phyloP scores from a whole-genome alignment of 176 grass and related monocot species.

The Chloris gayana region DNA sequence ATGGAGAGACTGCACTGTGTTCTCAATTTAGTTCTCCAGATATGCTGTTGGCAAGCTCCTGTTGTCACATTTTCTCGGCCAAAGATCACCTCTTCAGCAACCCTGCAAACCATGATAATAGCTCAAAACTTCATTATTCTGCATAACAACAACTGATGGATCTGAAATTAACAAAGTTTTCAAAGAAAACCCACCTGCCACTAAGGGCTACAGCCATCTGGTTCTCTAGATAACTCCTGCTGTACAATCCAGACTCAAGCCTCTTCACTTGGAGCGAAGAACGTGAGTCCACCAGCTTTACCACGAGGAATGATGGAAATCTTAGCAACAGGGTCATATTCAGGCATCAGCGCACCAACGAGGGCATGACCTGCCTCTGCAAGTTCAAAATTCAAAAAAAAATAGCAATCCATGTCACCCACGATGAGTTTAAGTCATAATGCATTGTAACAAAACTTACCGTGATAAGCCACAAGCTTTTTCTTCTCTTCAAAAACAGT shows the following conservation, averaged over 20 bases:
- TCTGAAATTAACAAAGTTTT: background rate
- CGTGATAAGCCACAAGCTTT: constrained; percentile 93
- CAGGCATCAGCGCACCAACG: constrained; percentile 95
- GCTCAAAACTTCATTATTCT: too few species aligned
- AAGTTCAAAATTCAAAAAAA: constrained; percentile 20
- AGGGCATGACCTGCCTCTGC: constrained; percentile 97
- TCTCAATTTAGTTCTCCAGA: too few species aligned
- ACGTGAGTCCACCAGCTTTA: too few species aligned
- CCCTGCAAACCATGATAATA: too few species aligned
- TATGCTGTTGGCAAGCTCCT: constrained; percentile 88
- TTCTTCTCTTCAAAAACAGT: constrained; percentile 95
- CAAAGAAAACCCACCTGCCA: constrained; percentile 58
- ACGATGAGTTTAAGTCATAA: background rate
- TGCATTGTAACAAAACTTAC: constrained; percentile 43
- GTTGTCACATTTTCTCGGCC: constrained; percentile 88
- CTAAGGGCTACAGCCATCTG: constrained; percentile 99
- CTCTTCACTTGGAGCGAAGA: constrained; percentile 99
- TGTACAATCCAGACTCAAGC: constrained; percentile 91
- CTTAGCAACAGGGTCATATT: constrained; percentile 96
- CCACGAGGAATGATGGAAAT: constrained; percentile 97
- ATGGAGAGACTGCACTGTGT: too few species aligned
- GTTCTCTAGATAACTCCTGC: constrained; percentile 97
- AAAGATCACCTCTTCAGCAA: too few species aligned
- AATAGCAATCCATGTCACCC: background rate
- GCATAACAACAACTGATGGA: too few species aligned